Evolutionary conservation across 108 stramenopile genomes (phyloP), one percentile per base, ranked within the genome.

Genomic region (Nannochloropsis salina): DNA sequence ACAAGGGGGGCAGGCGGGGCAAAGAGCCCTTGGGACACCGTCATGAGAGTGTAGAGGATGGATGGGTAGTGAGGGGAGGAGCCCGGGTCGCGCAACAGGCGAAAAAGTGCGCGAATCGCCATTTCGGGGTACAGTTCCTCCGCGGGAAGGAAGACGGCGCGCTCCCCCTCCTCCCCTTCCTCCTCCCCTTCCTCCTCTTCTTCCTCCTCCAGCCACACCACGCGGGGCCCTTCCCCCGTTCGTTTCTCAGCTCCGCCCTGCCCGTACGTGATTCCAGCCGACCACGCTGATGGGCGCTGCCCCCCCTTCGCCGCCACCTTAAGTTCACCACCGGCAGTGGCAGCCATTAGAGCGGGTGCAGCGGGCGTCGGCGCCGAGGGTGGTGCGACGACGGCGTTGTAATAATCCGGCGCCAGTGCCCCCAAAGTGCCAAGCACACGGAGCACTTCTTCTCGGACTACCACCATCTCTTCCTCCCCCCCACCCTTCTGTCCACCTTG

Each of bases 71-170:
- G 61, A 8, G 61, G 61, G 61, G 61, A 74, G 61, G 61, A 74
- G 61, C 20, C 6, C 20, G 61, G 3, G 61, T 74, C 61, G n/a
- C n/a, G 15, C 61, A 74, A n/a, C 2, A 74, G 61, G 3, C 61
- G 4, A 74, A 74, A 74, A 2, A 74, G 61, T 6, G 61, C 61
- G 20, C 8, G 61, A 3, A 74, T 4, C 61, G 61, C 61, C 61
- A 74, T n/a, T n/a, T 74, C 61, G n/a, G 61, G 61, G 61, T 74
- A 74, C 4, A 74, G 61, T n/a, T 74, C 61, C n/a, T 74, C 61
- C 61, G 61, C 61, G n/a, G 61, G 61, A 8, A 74, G 6, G 0
- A 74, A n/a, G n/a, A n/a, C 61, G 20, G 61, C 61, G 15, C 15
- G 61, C n/a, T n/a, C 20, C 61, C n/a, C 61, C 61, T n/a, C 61